phyloP scores from a whole-genome alignment of 1,139 yeast genomes.

The Spencermartinsiella ligniputridi region DNA sequence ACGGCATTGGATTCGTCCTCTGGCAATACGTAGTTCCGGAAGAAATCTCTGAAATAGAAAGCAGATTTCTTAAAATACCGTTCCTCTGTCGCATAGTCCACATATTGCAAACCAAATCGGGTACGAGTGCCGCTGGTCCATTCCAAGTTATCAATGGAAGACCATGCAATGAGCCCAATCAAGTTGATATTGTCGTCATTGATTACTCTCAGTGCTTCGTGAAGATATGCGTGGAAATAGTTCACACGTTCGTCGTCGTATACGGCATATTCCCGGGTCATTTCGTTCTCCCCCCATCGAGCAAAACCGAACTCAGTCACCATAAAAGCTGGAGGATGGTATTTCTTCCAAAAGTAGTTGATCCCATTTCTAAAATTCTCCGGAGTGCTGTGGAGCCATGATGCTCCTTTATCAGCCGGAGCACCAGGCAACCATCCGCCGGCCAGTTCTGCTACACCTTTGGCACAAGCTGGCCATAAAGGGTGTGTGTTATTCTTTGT shows the following conservation, averaged over 20 bases:
- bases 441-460: slow-evolving; percentile 18
- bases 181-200: slow-evolving; percentile 33
- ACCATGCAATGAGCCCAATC: slow-evolving; percentile 38
- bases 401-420: slow-evolving; percentile 24
- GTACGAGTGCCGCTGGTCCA: slow-evolving; percentile 34
- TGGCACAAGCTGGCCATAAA: slow-evolving; percentile 23
- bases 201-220: slow-evolving; percentile 30
- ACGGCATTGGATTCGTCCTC: not conserved
- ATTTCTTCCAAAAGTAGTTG: slow-evolving; percentile 25
- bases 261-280: slow-evolving; percentile 30
- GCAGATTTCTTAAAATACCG: slow-evolving; percentile 37
- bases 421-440: slow-evolving; percentile 36
- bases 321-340: slow-evolving; percentile 21
- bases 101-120: slow-evolving; percentile 37
- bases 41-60: slow-evolving; percentile 26
- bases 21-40: slow-evolving; percentile 12
- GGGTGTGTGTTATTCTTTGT: slow-evolving; percentile 18
- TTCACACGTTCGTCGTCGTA: slow-evolving; percentile 33
- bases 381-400: slow-evolving; percentile 25
- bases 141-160: slow-evolving; percentile 37
- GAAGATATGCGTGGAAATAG: slow-evolving; percentile 33
- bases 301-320: slow-evolving; percentile 39
- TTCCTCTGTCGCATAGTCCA: slow-evolving; percentile 36
- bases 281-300: slow-evolving; percentile 33
- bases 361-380: slow-evolving; percentile 21